phyloP scores from a whole-genome alignment of 208 protist genomes.

The Leishmania amazonensis region DNA sequence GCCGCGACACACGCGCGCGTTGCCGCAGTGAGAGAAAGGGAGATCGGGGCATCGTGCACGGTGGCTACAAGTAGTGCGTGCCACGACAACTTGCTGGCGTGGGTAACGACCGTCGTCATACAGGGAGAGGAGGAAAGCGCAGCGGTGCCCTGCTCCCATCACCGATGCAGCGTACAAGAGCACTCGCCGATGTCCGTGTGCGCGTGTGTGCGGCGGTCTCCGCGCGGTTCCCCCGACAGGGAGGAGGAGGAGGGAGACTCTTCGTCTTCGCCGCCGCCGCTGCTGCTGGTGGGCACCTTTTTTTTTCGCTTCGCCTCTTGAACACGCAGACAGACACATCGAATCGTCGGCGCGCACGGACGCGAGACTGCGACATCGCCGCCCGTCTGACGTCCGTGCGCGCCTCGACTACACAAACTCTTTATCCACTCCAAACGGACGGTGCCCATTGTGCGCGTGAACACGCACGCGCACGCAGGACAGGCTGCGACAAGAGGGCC shows the following conservation, averaged over 20 bases:
- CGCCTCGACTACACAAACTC: background rate
- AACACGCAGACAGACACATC: background rate
- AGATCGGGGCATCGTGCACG: background rate
- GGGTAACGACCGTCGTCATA: background rate
- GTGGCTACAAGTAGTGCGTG: background rate
- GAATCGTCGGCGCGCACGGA: background rate
- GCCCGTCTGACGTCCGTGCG: too few relatives aligned
- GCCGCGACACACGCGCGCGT: background rate
- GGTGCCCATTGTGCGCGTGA: too few relatives aligned
- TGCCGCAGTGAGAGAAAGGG: background rate
- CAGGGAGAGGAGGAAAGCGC: background rate
- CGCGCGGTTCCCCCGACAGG: background rate
- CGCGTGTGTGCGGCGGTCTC: background rate
- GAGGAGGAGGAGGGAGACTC: background rate
- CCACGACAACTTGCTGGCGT: background rate
- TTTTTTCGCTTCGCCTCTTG: background rate
- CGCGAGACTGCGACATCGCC: background rate
- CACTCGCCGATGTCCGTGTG: background rate
- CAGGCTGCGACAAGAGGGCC: background rate
- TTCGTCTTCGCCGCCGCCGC: background rate
- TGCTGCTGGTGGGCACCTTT: too few relatives aligned
- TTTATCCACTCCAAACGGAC: background rate
- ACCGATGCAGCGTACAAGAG: background rate
- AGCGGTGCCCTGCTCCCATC: background rate
- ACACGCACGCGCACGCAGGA: conserved; percentile 1